Base-by-base conservation (phyloP, 164 flowering plant species). In the Malania oleifera region DNA sequence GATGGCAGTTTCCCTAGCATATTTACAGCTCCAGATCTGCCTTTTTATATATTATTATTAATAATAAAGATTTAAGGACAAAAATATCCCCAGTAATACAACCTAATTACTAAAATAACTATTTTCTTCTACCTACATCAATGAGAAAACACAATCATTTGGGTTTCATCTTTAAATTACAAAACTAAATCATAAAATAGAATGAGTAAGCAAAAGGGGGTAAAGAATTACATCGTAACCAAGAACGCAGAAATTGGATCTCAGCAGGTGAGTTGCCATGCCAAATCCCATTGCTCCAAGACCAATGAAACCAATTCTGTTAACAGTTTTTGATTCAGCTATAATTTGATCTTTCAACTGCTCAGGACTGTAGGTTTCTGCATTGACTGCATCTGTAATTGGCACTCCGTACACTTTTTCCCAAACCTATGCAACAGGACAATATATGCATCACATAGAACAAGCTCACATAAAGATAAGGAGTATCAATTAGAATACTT, bases 271-370 rank as follows among this genome's bases (percentile, higher is more conserved):
- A 64, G 90, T 82, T 68, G 99, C 99, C 98, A 95, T 95, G 70
- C 99, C 99, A 77, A 89, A 95, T 59, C 99, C 99, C 99, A 95
- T 95, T 54, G 98, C 99, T 66, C 99, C 99, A 61, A 95, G 95
- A 67, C 99, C 99, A 73, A 95, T 84, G 63, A 95, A 95, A 66
- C 96, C 99, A 70, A 95, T 65, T 64, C 80, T 78, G 38, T 72
- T 82, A 13, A 82, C 88, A 43, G 73, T 29, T 23, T 55, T 72
- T 49, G 96, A 77, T 35, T 71, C 57, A 37, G 78, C 27, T 47
- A 37, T 62, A 52, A 84, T 69, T 68, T 87, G 72, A 24, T 62
- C 37, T 10, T 86, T 96, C 39, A 87, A 62, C 46, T 80, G 67
- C 67, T 80, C 80, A 48, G 98, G 96, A 47, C 27, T 61, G 62